Conservation (phyloP, 306 rosid species). For the Inga laurina region DNA sequence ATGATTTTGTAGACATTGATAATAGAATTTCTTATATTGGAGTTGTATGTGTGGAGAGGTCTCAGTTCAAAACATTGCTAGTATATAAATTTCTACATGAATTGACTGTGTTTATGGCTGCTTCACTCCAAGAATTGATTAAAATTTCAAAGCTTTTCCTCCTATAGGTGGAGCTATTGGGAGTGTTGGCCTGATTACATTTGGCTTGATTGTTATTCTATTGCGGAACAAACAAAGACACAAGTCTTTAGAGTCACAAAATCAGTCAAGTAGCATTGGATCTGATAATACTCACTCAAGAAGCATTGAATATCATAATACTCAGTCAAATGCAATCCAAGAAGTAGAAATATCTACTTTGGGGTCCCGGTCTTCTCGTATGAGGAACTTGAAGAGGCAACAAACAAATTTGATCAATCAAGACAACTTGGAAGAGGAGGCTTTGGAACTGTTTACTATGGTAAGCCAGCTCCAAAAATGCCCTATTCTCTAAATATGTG, state of each 20-base stretch:
- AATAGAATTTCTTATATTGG: neutral
- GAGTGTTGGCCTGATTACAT: neutral
- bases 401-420: too few relatives aligned
- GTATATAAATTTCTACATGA: too few relatives aligned
- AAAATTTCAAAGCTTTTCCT: neutral
- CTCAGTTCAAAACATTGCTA: neutral
- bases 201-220: neutral
- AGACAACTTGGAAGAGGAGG: neutral
- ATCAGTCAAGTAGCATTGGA: neutral
- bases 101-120: neutral
- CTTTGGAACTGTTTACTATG: constrained; percentile 40
- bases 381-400: too few relatives aligned
- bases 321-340: neutral
- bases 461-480: constrained; percentile 10
- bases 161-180: constrained; percentile 25
- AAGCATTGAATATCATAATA: neutral
- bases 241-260: neutral
- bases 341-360: constrained; percentile 29
- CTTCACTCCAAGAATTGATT: neutral
- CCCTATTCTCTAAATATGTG: too few relatives aligned
- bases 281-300: neutral
- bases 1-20: neutral
- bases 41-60: neutral
- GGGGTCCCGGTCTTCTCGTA: constrained; percentile 32
- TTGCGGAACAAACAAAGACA: neutral